Evolutionary conservation across 2,329 filamentous ascomycete genomes (phyloP).

Genomic region (Xylariaceae sp.): DNA sequence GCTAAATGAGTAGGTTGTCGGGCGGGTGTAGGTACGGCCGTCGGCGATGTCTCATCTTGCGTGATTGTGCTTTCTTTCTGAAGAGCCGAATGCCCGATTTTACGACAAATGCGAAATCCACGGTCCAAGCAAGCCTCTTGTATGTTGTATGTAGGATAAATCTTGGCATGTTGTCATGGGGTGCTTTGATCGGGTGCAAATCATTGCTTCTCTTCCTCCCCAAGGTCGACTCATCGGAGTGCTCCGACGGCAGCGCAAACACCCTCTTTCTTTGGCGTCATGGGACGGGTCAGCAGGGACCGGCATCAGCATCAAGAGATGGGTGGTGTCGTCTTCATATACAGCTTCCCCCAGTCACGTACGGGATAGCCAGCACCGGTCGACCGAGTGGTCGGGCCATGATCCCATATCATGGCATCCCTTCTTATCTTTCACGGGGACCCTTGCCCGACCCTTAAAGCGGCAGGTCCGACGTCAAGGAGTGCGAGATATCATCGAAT

Average conservation of each 20-base stretch:
- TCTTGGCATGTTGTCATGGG: no score
- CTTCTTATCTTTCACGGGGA: slow-evolving; percentile 8
- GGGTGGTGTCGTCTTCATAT: slow-evolving; percentile 5
- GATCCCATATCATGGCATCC: neutral
- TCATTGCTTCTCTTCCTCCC: neutral
- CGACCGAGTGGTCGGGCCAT: neutral
- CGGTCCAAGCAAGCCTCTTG: no score
- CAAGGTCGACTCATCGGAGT: neutral
- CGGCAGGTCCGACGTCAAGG: slow-evolving; percentile 8
- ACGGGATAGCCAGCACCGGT: neutral
- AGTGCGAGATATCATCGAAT: no score
- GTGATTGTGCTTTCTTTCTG: slow-evolving; percentile 2
- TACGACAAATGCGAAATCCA: no score
- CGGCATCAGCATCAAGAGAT: neutral
- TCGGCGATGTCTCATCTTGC: no score
- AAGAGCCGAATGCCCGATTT: no score
- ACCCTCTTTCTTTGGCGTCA: neutral
- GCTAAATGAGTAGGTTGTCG: no score
- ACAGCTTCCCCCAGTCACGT: neutral
- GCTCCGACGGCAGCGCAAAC: neutral
- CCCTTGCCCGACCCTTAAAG: slow-evolving; percentile 10
- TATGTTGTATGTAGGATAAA: no score
- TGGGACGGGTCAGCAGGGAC: neutral
- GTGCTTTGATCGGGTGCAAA: no score
- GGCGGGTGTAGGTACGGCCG: no score